Evolutionary conservation across 2,329 filamentous ascomycete species (phyloP).

Genomic region (Magnaporthiopsis incrustans): DNA sequence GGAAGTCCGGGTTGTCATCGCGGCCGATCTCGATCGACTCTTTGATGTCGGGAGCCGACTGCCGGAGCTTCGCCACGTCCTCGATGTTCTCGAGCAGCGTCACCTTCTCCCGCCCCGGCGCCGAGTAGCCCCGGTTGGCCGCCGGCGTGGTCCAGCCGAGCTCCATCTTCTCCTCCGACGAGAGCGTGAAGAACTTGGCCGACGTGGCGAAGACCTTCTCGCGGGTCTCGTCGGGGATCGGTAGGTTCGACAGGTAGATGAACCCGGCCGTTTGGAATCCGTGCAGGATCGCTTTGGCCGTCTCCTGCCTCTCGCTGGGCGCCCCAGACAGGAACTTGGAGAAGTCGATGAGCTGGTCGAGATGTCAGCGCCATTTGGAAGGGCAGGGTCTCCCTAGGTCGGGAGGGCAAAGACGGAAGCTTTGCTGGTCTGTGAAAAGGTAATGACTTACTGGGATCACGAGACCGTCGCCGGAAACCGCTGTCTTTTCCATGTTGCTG

Average conservation of each 20-base stretch:
- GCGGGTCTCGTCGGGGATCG: constrained; percentile 54
- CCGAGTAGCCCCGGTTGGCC: constrained; percentile 67
- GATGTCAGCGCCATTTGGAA: not conserved
- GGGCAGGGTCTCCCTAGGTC: not conserved
- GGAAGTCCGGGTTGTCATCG: constrained; percentile 48
- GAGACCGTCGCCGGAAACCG: constrained; percentile 6
- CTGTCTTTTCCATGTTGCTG: constrained; percentile 6
- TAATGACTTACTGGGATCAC: constrained; percentile 5
- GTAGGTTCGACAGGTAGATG: constrained; percentile 77
- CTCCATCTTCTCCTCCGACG: constrained; percentile 52
- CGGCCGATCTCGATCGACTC: constrained; percentile 59
- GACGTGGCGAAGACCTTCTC: constrained; percentile 52
- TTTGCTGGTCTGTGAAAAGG: not conserved
- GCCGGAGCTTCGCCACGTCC: constrained; percentile 52
- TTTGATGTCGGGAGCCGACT: constrained; percentile 54
- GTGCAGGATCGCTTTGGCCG: constrained; percentile 63
- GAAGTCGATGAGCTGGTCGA: constrained; percentile 66
- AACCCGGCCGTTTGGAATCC: constrained; percentile 85
- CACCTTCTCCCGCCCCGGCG: constrained; percentile 64
- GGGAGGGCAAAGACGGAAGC: not conserved
- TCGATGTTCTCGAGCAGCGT: constrained; percentile 43
- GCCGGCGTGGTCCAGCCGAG: constrained; percentile 65
- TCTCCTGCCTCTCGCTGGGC: constrained; percentile 48
- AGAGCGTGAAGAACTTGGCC: constrained; percentile 59
- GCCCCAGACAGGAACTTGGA: constrained; percentile 60